Conservation (phyloP, 192 early-diverging fungal genomes). For the Umbelopsis vinacea region DNA sequence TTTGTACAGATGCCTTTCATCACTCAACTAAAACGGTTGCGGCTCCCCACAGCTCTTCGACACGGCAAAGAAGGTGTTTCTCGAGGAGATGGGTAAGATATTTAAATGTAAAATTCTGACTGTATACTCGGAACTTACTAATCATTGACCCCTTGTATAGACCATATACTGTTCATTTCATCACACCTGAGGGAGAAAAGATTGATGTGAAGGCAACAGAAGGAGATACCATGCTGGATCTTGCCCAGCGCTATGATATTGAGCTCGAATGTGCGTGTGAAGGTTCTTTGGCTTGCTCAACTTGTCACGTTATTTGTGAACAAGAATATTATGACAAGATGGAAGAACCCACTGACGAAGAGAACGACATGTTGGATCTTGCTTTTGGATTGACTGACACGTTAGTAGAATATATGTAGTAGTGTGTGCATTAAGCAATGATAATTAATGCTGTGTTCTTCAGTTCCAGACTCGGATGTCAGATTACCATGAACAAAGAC, state of each 20-base stretch:
- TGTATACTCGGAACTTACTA: no score
- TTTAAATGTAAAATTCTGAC: neutral
- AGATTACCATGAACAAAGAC: constrained; percentile 82
- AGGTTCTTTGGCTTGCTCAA: constrained; percentile 92
- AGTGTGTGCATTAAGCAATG: no score
- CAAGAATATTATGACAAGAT: constrained; percentile 81
- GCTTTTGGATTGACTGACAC: constrained; percentile 97
- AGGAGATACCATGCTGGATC: constrained; percentile 88
- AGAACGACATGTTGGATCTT: constrained; percentile 98
- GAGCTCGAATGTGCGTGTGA: constrained; percentile 98
- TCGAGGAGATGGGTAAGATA: constrained; percentile 35
- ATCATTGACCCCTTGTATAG: constrained; percentile 13
- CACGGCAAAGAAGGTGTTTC: constrained; percentile 35
- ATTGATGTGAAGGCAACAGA: constrained; percentile 78
- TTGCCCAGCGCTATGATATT: constrained; percentile 89
- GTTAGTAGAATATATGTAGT: constrained; percentile 47
- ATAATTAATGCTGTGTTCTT: neutral
- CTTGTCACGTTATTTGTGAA: constrained; percentile 92
- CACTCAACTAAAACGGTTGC: neutral
- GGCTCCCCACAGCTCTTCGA: constrained; percentile 26
- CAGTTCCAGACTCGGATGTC: constrained; percentile 93
- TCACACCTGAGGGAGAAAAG: constrained; percentile 81
- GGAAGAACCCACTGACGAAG: constrained; percentile 94
- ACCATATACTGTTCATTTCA: constrained; percentile 75
- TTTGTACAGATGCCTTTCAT: neutral